Percentiles rank a stretch among this genome's conserved stretches.
These are phyloP conservation scores for Fusarium devonianum DNA, from an alignment of 2,329 filamentous ascomycete species.

Conservation along the genomic window DNA sequence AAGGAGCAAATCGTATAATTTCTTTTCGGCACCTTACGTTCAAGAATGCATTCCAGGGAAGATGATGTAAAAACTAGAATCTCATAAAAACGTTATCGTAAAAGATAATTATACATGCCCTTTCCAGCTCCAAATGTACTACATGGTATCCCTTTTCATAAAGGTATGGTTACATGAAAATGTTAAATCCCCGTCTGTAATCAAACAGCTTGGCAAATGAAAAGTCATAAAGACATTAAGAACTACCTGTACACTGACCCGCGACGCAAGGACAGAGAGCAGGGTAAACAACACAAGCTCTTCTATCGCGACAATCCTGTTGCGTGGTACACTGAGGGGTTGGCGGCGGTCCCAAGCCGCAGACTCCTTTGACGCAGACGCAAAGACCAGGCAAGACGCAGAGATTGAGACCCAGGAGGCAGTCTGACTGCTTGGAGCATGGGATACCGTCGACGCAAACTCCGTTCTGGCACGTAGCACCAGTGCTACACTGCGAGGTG, in stretches of 20 bases:
- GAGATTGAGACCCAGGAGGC: constrained; percentile 12
- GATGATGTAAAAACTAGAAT: too few species aligned
- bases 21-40: too few species aligned
- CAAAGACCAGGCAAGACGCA: constrained; percentile 19
- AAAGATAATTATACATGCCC: too few species aligned
- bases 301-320: neutral
- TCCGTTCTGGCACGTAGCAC: constrained; percentile 16
- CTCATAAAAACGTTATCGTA: too few species aligned
- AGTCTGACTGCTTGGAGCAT: constrained; percentile 6
- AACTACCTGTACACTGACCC: neutral
- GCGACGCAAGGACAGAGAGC: neutral
- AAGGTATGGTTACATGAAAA: too few species aligned
- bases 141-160: too few species aligned
- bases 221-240: neutral
- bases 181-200: too few species aligned
- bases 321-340: neutral
- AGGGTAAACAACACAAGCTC: neutral
- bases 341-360: constrained; percentile 1
- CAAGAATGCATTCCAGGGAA: too few species aligned
- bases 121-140: too few species aligned
- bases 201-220: too few species aligned
- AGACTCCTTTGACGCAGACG: constrained; percentile 24
- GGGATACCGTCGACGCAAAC: constrained; percentile 10
- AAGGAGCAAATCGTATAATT: too few species aligned
- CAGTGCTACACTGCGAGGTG: constrained; percentile 4